phyloP scores from a whole-genome alignment of 768 basidiomycete genomes.

The Termitomyces eurrhizus region DNA sequence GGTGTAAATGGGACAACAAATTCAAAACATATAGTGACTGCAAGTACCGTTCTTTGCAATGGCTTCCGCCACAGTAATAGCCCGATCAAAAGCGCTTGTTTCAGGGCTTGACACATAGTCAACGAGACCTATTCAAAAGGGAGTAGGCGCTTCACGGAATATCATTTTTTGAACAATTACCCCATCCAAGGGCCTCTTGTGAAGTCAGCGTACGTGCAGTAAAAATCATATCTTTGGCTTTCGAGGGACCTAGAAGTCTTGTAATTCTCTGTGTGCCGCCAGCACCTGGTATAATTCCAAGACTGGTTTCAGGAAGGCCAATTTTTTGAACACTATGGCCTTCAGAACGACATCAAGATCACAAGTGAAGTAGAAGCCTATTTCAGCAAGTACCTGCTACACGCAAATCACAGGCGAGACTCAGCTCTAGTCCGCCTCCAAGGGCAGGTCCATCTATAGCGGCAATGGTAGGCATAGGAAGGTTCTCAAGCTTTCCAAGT shows the following conservation, averaged over 20 bases:
- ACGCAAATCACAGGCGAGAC: slow-evolving; percentile 86
- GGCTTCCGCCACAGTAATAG: slow-evolving; percentile 62
- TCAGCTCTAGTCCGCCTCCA: slow-evolving; percentile 88
- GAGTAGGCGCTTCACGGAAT: background rate
- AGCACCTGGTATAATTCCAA: slow-evolving; percentile 87
- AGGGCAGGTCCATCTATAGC: slow-evolving; percentile 93
- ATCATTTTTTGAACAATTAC: slow-evolving; percentile 32
- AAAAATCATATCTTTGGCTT: slow-evolving; percentile 85
- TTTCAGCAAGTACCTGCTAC: slow-evolving; percentile 63
- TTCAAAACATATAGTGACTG: background rate
- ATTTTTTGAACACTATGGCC: slow-evolving; percentile 74
- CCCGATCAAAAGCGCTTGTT: slow-evolving; percentile 60
- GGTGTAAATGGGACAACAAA: background rate
- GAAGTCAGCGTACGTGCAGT: slow-evolving; percentile 71
- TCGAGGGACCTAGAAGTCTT: slow-evolving; percentile 71
- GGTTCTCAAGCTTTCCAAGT: slow-evolving; percentile 69
- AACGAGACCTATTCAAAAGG: slow-evolving; percentile 58
- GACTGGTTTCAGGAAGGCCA: slow-evolving; percentile 76
- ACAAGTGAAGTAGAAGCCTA: background rate
- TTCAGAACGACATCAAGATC: slow-evolving; percentile 21
- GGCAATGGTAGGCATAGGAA: slow-evolving; percentile 87
- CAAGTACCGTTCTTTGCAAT: slow-evolving; percentile 63
- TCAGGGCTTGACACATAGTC: slow-evolving; percentile 72
- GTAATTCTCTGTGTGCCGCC: slow-evolving; percentile 86
- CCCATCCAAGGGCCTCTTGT: slow-evolving; percentile 64